Evolutionary conservation across 2,329 filamentous ascomycete genomes (phyloP).

Genomic region (Colletotrichum tanaceti): DNA sequence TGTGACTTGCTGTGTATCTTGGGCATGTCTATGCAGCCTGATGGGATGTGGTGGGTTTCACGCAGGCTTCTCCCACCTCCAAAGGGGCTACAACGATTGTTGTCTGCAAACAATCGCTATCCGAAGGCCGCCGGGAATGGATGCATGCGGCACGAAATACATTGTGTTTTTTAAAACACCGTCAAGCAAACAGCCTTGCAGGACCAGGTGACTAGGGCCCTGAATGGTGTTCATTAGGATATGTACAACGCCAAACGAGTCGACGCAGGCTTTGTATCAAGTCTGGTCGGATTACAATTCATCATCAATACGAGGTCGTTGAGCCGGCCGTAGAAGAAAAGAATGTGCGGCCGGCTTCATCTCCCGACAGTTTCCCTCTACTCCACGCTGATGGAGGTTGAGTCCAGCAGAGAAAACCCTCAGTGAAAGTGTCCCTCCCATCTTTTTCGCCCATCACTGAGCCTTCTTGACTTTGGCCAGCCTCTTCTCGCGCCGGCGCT

Average conservation of each 20-base stretch:
- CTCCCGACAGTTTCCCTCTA: neutral
- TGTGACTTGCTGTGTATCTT: neutral
- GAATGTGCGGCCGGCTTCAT: neutral
- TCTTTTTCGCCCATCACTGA: conserved; percentile 65
- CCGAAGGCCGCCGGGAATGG: too few species aligned
- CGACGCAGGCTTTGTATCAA: neutral
- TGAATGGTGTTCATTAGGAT: neutral
- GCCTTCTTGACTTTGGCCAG: conserved; percentile 76
- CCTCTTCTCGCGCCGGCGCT: conserved; percentile 84
- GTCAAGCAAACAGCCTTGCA: neutral
- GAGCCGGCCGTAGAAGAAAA: conserved; percentile 12
- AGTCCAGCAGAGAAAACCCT: too few species aligned
- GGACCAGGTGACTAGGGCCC: neutral
- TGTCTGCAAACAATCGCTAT: too few species aligned
- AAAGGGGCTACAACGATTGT: too few species aligned
- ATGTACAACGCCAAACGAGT: neutral
- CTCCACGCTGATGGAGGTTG: neutral
- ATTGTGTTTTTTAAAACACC: too few species aligned
- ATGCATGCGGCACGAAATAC: too few species aligned
- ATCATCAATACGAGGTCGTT: neutral
- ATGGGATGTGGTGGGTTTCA: neutral
- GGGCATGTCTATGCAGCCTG: neutral
- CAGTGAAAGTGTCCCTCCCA: neutral
- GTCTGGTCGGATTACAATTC: conserved; percentile 16
- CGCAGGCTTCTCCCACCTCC: too few species aligned